Base-by-base conservation (phyloP, 169 alveolate species). In the Plasmodium gaboni region DNA sequence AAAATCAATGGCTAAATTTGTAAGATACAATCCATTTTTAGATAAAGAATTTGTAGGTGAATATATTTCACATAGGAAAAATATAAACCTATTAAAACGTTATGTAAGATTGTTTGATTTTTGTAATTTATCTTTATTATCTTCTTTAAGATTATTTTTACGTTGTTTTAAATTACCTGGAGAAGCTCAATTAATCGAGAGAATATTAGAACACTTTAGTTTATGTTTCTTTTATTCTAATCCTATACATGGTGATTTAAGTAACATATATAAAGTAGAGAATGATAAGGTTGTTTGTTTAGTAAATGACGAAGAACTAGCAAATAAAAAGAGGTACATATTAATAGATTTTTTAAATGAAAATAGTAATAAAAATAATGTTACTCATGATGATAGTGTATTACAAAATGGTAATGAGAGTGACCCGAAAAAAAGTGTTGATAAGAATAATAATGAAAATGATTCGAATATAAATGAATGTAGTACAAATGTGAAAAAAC, bases 171-270 rank as follows among this genome's bases (percentile, higher is more conserved):
- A 96, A 80, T 86, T 97, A 44, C 98, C 98, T 0, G 98, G 98
- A 1, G 99, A 97, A 88, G 94, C 98, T 5, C 98, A 97, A 67
- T 96, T 95, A 74, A 96, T 97, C 50, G 98, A 96, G 74, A 88
- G 99, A 73, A 95, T 97, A 70, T 93, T 97, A 87, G 98, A 96
- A 44, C 92, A 86, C 28, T 86, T 86, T 51, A 86, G 92, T 38
- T 60, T 86, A 46, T 61, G 87, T 24, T 72, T 86, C 50, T 86
- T 86, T 86, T 71, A 71, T 69, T 64, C 87, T 10, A 86, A 69
- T 48, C 92, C 92, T 7, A 86, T 86, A 46, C 61, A 61, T 71
- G 92, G 51, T 50, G 69, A 86, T n/a, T 24, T 86, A 71, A 87
- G 72, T 86, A 57, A 7, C 19, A 73, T 70, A 15, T 86, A 86